These are phyloP conservation scores for Begonia fuchsioides DNA, from an alignment of 306 rosid genomes.

Conservation along the genomic window DNA sequence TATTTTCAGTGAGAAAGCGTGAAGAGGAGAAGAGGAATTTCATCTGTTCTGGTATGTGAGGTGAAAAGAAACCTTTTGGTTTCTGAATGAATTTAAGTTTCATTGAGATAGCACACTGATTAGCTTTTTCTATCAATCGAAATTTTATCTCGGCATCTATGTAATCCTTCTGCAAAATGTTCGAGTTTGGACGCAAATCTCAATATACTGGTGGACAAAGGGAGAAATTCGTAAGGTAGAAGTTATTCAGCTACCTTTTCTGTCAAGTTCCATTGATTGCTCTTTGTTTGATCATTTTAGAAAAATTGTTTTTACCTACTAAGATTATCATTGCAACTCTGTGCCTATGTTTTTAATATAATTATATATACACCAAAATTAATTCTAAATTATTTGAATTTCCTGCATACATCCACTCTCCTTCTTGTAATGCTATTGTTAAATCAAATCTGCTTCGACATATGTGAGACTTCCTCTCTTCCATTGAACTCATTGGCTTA, in stretches of 20 bases:
- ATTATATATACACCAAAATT: no score
- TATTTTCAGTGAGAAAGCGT: no score
- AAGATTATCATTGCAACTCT: neutral
- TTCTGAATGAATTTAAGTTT: neutral
- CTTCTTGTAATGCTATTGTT: no score
- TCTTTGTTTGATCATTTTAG: neutral
- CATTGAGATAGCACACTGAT: neutral
- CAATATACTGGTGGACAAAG: constrained; percentile 28
- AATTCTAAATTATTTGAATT: no score
- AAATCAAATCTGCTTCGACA: no score
- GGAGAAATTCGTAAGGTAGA: constrained; percentile 33
- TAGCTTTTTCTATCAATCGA: no score
- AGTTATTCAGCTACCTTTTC: neutral
- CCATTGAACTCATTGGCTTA: no score
- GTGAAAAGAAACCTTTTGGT: neutral
- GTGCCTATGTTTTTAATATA: neutral
- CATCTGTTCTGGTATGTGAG: no score
- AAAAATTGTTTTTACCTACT: no score
- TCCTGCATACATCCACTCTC: no score
- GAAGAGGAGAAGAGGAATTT: no score
- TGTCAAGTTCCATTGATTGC: neutral
- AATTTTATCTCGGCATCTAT: constrained; percentile 9
- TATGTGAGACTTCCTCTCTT: no score
- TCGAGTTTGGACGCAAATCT: constrained; percentile 26
- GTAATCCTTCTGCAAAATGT: constrained; percentile 24